phyloP scores from a whole-genome alignment of 768 basidiomycete genomes.

The Tylopilus balloui region DNA sequence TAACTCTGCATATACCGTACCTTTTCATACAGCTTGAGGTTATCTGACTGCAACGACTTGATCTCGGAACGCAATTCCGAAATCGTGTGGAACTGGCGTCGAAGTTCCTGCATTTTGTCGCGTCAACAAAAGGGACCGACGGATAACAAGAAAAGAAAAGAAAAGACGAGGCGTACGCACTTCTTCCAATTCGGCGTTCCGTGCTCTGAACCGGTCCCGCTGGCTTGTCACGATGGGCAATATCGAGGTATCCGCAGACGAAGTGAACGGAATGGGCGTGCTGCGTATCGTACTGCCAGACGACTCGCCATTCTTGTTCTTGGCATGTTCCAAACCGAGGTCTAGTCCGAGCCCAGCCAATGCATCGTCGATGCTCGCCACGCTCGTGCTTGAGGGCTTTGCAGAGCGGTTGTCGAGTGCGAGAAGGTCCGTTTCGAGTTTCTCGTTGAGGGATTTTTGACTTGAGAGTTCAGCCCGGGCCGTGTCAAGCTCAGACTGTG shows the following conservation, averaged over 20 bases:
- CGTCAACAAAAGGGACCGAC: not conserved
- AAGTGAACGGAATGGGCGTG: slow-evolving; percentile 66
- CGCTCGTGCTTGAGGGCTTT: slow-evolving; percentile 15
- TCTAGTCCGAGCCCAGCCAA: slow-evolving; percentile 74
- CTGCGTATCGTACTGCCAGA: slow-evolving; percentile 34
- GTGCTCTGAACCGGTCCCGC: slow-evolving; percentile 93
- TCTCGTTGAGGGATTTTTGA: slow-evolving; percentile 79
- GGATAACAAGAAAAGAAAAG: not conserved
- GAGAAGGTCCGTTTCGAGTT: slow-evolving; percentile 86
- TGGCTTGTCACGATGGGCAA: slow-evolving; percentile 98
- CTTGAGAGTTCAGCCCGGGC: slow-evolving; percentile 68
- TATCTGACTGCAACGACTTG: slow-evolving; percentile 89
- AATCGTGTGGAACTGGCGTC: slow-evolving; percentile 92
- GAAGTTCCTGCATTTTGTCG: slow-evolving; percentile 61
- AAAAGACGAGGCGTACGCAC: slow-evolving; percentile 37
- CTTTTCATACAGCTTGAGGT: slow-evolving; percentile 97
- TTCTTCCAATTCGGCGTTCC: slow-evolving; percentile 96
- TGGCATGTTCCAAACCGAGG: slow-evolving; percentile 11
- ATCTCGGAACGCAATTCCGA: slow-evolving; percentile 91
- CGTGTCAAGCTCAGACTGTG: slow-evolving; percentile 53
- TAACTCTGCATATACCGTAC: slow-evolving; percentile 99
- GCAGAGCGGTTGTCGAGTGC: slow-evolving; percentile 57
- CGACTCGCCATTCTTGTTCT: slow-evolving; percentile 18
- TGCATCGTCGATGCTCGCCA: slow-evolving; percentile 44
- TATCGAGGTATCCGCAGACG: slow-evolving; percentile 87